These are phyloP conservation scores for Teunomyces lycoperdinae DNA, from an alignment of 805 yeast species.

Conservation along the genomic window DNA sequence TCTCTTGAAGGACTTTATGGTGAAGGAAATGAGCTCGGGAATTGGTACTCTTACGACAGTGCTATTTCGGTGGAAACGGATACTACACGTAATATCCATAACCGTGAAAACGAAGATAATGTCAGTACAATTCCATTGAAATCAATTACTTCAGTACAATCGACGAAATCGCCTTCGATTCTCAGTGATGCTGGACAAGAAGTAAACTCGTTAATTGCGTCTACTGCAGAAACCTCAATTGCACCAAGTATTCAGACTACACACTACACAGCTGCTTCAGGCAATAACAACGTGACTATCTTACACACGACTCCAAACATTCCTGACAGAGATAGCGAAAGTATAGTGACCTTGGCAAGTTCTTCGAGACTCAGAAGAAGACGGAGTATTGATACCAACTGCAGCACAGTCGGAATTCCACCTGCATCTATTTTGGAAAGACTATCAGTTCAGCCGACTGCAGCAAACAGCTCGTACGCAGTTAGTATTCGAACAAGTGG, in stretches of 20 bases:
- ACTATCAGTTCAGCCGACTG: slow-evolving; percentile 32
- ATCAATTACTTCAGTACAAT: slow-evolving; percentile 41
- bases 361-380: slow-evolving; percentile 38
- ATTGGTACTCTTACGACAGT: not conserved
- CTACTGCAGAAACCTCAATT: slow-evolving; percentile 51
- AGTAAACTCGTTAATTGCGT: slow-evolving; percentile 32
- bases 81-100: not conserved
- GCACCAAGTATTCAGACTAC: slow-evolving; percentile 37
- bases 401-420: slow-evolving; percentile 67
- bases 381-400: slow-evolving; percentile 50
- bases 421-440: slow-evolving; percentile 72
- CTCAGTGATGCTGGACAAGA: slow-evolving; percentile 31
- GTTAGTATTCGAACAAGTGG: slow-evolving; percentile 14
- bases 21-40: not conserved
- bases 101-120: slow-evolving; percentile 27
- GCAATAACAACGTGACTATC: not conserved
- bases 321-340: slow-evolving; percentile 39
- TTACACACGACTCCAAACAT: not conserved
- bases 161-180: slow-evolving; percentile 40
- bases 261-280: not conserved
- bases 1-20: not conserved
- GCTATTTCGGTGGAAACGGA: not conserved
- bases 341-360: slow-evolving; percentile 42
- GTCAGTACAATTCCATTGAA: slow-evolving; percentile 48
- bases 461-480: slow-evolving; percentile 23